phyloP scores from a whole-genome alignment of 2,329 filamentous ascomycete genomes.

The Ceratocystis colombiana region DNA sequence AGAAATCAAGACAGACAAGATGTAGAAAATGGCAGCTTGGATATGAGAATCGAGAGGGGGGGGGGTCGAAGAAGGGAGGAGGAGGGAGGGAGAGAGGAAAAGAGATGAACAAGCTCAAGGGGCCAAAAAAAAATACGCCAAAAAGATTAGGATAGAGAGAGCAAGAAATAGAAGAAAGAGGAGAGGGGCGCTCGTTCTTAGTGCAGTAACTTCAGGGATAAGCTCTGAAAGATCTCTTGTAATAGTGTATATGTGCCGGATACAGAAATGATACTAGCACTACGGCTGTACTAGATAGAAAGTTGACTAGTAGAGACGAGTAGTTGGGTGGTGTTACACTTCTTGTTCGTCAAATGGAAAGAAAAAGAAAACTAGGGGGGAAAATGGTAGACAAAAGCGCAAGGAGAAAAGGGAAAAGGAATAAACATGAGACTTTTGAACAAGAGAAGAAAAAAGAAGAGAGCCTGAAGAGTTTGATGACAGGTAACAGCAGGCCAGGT shows the following conservation, averaged over 20 bases:
- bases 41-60: not conserved
- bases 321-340: slow-evolving; percentile 11
- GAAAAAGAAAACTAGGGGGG: not conserved
- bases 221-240: slow-evolving; percentile 2
- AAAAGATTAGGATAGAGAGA: not conserved
- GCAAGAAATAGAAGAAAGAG: not conserved
- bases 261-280: slow-evolving; percentile 6
- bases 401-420: slow-evolving; percentile 16
- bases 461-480: slow-evolving; percentile 14
- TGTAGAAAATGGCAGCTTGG: slow-evolving; percentile 25
- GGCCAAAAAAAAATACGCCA: not conserved
- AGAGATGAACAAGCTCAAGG: slow-evolving; percentile 5
- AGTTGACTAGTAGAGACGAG: not conserved
- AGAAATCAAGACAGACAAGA: slow-evolving; percentile 21
- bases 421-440: slow-evolving; percentile 19
- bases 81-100: not conserved
- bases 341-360: not conserved
- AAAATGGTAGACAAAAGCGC: not conserved
- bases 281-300: not conserved
- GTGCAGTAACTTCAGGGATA: slow-evolving; percentile 2
- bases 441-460: slow-evolving; percentile 13
- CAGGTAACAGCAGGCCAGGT: slow-evolving; percentile 16
- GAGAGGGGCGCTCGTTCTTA: slow-evolving; percentile 1
- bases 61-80: too few species aligned
- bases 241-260: slow-evolving; percentile 5